phyloP scores from a whole-genome alignment of 176 grass and related monocot genomes.

The Otatea glauca region DNA sequence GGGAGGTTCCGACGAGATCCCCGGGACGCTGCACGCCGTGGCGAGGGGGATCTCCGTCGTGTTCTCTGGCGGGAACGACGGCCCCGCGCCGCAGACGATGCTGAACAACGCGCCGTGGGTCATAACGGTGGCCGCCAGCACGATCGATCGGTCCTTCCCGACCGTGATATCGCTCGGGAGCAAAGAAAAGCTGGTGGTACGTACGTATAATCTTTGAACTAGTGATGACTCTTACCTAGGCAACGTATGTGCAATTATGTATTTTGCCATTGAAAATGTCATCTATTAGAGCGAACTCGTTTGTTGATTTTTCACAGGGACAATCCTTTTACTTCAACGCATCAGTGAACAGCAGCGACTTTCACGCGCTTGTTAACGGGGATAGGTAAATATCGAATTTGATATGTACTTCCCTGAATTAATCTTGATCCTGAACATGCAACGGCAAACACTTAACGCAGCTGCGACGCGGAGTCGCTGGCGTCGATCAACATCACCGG shows the following conservation, averaged over 20 bases:
- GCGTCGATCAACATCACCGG: neutral
- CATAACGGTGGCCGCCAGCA: constrained; percentile 56
- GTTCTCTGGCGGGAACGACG: constrained; percentile 34
- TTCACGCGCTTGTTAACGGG: too few species aligned
- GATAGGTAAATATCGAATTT: too few species aligned
- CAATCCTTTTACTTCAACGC: constrained; percentile 47
- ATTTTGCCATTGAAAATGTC: too few species aligned
- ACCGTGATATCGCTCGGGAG: constrained; percentile 51
- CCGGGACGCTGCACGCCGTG: constrained; percentile 57
- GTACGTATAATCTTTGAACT: neutral
- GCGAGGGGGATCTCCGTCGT: constrained; percentile 53
- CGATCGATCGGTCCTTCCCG: constrained; percentile 60
- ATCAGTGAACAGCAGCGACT: neutral
- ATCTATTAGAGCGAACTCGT: too few species aligned
- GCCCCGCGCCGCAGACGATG: constrained; percentile 37
- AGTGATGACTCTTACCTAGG: neutral
- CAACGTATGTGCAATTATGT: too few species aligned
- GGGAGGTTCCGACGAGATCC: neutral
- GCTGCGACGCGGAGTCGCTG: neutral
- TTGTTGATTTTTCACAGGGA: constrained; percentile 29
- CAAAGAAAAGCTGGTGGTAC: constrained; percentile 54
- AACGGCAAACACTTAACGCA: neutral
- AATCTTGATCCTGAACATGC: too few species aligned
- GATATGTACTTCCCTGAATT: too few species aligned
- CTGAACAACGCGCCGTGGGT: constrained; percentile 49